Evolutionary conservation across 768 basidiomycete species (phyloP), one percentile per base, ranked within the genome.

Genomic region (Floccularia luteovirens): DNA sequence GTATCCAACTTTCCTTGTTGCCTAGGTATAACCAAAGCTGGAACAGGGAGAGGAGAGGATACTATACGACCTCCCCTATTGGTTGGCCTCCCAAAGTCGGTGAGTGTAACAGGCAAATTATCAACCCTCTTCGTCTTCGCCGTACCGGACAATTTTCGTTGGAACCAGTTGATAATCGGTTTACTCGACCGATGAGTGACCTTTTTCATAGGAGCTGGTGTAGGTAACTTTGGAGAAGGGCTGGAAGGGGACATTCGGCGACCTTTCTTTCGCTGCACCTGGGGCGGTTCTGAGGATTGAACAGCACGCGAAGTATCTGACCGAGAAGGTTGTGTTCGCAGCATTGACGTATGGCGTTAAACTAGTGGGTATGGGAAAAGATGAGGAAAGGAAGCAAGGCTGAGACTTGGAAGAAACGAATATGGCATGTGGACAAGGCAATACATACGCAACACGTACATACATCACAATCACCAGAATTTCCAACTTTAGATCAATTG

Each of bases 151-250:
- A 91, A 69, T 59, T 91, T 91, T 47, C 86, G 78, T 53, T 90
- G 88, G 44, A 91, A 79, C 89, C 89, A 91, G 50, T 87, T 84
- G 51, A 91, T 80, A 50, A 91, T 82, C 6, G 89, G 89, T 55
- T 88, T 86, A 58, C 87, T 83, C 13, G 82, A 77, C 27, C 82
- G 77, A 35, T 77, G 74, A 40, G 79, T 62, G 5, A 75, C 55
- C 56, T 82, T 85, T 7, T 53, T 46, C 25, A 51, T 35, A 14
- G 50, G 41, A 10, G 47, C 36, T 12, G 49, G 45, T 25, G 57
- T 39, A 20, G 50, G 30, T 21, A n/a, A n/a, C n/a, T n/a, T n/a
- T n/a, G n/a, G n/a, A n/a, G n/a, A n/a, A n/a, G n/a, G n/a, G n/a
- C n/a, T n/a, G n/a, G 44, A 33, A 11, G 44, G 42, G 3, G 38